phyloP scores from a whole-genome alignment of 805 yeast genomes.

The Pichia cabralensis region DNA sequence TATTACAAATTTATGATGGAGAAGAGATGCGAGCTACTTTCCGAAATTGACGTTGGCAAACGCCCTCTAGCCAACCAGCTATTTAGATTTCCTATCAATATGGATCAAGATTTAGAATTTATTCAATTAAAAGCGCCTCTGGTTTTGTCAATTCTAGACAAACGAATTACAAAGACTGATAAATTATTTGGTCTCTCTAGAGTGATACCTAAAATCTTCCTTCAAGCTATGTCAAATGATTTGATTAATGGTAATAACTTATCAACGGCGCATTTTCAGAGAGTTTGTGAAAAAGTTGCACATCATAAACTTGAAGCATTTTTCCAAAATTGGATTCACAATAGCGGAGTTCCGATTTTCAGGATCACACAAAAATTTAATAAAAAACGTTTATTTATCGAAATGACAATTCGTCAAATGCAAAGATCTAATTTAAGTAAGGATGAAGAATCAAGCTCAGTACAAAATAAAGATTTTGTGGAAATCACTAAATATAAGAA shows the following conservation, averaged over 20 bases:
- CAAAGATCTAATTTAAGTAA: conserved; percentile 44
- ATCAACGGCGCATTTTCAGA: conserved; percentile 78
- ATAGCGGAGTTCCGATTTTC: conserved; percentile 82
- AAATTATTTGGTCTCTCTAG: conserved; percentile 86
- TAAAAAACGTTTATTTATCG: conserved; percentile 87
- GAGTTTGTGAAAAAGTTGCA: conserved; percentile 91
- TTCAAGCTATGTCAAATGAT: conserved; percentile 95
- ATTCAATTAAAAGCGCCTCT: conserved; percentile 75
- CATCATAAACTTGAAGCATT: conserved; percentile 73
- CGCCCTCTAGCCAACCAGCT: conserved; percentile 73
- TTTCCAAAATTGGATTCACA: conserved; percentile 89
- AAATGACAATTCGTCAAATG: conserved; percentile 87
- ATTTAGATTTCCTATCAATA: conserved; percentile 50
- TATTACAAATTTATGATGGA: conserved; percentile 69
- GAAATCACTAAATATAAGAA: conserved; percentile 4
- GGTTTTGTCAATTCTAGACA: conserved; percentile 73
- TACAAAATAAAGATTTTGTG: background rate
- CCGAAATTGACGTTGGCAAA: conserved; percentile 65
- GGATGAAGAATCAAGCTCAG: conserved; percentile 13
- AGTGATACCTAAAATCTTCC: conserved; percentile 80
- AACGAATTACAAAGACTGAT: conserved; percentile 93
- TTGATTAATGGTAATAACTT: conserved; percentile 62
- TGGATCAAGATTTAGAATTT: conserved; percentile 53
- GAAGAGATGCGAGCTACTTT: conserved; percentile 51
- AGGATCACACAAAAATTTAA: conserved; percentile 86